These are phyloP conservation scores for Coemansia sp. DNA, from an alignment of 192 early-diverging fungal genomes.

Conservation along the genomic window DNA sequence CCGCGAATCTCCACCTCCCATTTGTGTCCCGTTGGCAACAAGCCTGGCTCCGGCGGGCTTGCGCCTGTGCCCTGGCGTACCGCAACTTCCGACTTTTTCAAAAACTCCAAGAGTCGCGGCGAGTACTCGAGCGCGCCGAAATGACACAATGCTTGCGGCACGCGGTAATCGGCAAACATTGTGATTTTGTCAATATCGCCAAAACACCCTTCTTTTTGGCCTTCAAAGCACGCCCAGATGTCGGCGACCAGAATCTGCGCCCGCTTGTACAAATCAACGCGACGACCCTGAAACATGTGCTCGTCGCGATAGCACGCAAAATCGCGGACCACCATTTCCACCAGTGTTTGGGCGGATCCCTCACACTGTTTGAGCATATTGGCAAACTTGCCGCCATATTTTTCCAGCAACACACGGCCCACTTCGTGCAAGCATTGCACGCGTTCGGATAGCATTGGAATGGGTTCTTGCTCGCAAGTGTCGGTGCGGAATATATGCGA, in stretches of 20 bases:
- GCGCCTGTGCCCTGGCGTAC: slow-evolving; percentile 1
- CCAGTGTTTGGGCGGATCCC: slow-evolving; percentile 58
- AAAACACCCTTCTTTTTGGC: slow-evolving; percentile 59
- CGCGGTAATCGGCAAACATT: slow-evolving; percentile 92
- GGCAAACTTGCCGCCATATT: slow-evolving; percentile 63
- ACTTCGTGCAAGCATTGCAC: slow-evolving; percentile 64
- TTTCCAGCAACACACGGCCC: slow-evolving; percentile 63
- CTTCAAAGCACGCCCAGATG: slow-evolving; percentile 85
- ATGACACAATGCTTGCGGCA: slow-evolving; percentile 70
- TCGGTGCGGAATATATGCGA: slow-evolving; percentile 65
- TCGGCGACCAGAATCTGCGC: slow-evolving; percentile 86
- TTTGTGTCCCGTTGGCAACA: slow-evolving; percentile 59
- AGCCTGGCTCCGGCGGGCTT: slow-evolving; percentile 4
- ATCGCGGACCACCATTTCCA: slow-evolving; percentile 59
- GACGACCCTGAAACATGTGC: slow-evolving; percentile 54
- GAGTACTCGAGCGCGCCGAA: slow-evolving; percentile 72
- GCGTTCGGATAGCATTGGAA: slow-evolving; percentile 64
- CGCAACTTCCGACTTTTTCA: slow-evolving; percentile 28
- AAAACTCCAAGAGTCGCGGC: slow-evolving; percentile 47
- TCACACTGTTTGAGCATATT: slow-evolving; percentile 58
- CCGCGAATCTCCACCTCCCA: slow-evolving; percentile 81
- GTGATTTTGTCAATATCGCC: slow-evolving; percentile 76
- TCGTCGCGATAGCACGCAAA: slow-evolving; percentile 70
- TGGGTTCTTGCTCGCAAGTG: slow-evolving; percentile 50
- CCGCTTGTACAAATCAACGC: slow-evolving; percentile 72